Percentiles rank a stretch among this genome's conserved stretches.
These are phyloP conservation scores for Auricularia heimuer DNA, from an alignment of 768 basidiomycete genomes.

Conservation along the genomic window DNA sequence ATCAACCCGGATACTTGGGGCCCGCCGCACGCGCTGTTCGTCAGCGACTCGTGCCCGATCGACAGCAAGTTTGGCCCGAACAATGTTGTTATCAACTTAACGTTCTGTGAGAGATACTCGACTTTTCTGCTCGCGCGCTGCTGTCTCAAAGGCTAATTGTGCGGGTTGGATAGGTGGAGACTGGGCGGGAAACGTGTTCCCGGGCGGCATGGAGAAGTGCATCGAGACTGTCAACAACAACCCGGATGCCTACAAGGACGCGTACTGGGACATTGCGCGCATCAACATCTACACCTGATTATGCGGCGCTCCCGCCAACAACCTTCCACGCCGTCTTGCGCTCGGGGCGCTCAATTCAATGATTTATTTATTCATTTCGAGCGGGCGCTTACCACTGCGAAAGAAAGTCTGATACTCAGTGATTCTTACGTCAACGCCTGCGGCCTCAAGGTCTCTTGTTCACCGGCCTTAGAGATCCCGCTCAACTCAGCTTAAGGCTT, in stretches of 20 bases:
- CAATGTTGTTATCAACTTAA: constrained; percentile 8
- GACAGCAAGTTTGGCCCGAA: constrained; percentile 7
- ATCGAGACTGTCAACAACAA: constrained; percentile 9
- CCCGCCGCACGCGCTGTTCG: constrained; percentile 8
- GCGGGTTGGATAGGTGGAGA: constrained; percentile 7
- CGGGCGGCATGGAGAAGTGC: constrained; percentile 8
- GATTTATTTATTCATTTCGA: too few relatives aligned
- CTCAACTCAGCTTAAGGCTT: too few relatives aligned
- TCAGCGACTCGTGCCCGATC: constrained; percentile 8
- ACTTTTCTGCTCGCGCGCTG: not conserved
- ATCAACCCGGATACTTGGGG: constrained; percentile 10
- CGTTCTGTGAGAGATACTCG: not conserved
- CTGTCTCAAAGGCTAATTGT: not conserved
- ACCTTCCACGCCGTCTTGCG: too few relatives aligned
- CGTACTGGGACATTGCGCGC: constrained; percentile 9
- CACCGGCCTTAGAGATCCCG: too few relatives aligned
- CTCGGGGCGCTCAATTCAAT: too few relatives aligned
- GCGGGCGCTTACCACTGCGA: too few relatives aligned
- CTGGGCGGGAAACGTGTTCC: constrained; percentile 9
- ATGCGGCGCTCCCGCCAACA: too few relatives aligned
- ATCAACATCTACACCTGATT: not conserved
- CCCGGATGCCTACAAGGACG: constrained; percentile 7
- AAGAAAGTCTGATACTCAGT: too few relatives aligned
- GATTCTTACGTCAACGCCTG: too few relatives aligned
- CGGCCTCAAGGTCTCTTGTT: too few relatives aligned